phyloP scores from a whole-genome alignment of 148 eudicot species.

The Rhododendron mucronatum region DNA sequence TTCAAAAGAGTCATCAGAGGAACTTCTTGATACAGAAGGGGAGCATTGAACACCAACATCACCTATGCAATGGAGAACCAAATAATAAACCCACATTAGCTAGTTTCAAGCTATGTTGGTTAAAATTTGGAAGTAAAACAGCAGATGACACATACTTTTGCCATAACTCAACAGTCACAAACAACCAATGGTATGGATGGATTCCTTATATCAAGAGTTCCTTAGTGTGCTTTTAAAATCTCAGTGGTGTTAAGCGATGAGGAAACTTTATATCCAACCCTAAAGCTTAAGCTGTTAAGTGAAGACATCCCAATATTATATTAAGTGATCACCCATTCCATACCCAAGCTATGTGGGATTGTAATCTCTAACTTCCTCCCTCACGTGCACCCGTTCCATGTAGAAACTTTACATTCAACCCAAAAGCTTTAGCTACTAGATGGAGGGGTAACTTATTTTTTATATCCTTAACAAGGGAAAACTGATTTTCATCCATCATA shows the following conservation, averaged over 20 bases:
- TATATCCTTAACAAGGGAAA: neutral
- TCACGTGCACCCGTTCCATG: too few relatives aligned
- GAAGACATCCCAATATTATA: neutral
- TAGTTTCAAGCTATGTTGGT: neutral
- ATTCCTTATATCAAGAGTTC: neutral
- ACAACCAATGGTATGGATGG: neutral
- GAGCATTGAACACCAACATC: slow-evolving; percentile 26
- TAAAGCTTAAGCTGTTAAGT: neutral
- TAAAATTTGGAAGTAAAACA: neutral
- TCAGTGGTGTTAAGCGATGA: neutral
- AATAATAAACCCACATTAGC: neutral
- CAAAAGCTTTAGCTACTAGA: neutral
- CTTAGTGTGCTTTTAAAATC: neutral
- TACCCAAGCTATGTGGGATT: neutral
- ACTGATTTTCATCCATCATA: neutral
- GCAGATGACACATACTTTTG: neutral
- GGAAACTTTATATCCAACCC: neutral
- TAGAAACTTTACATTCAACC: neutral
- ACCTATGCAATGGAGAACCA: slow-evolving; percentile 32
- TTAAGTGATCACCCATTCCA: neutral
- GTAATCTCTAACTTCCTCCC: neutral
- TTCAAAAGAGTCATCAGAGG: slow-evolving; percentile 17
- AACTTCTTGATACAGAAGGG: slow-evolving; percentile 39
- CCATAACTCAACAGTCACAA: neutral
- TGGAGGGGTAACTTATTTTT: neutral